Evolutionary conservation across 495 filamentous ascomycete genomes (phyloP), one percentile per base, ranked within the genome.

Genomic region (Xylaria nigripes): DNA sequence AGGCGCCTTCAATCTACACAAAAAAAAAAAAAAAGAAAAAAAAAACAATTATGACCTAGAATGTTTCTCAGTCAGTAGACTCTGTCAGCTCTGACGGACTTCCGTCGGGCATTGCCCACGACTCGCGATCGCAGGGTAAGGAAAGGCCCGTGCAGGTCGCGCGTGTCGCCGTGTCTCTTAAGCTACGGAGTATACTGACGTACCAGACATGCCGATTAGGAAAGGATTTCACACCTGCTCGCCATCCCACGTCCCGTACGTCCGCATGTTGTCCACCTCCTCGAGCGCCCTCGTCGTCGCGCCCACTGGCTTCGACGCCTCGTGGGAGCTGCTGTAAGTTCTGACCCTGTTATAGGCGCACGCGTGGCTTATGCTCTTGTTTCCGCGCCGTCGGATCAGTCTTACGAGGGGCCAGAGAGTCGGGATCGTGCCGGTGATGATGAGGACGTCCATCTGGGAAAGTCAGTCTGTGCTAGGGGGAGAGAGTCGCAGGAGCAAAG

Each of bases 361-460:
- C n/a, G n/a, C 41, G 16, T 44, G 45, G 6, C 2, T 30, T 0
- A 2, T 29, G 23, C 49, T 54, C 18, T 45, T 6, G 1, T 34
- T 18, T 4, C 44, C 30, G 12, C 32, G 19, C 24, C 51, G 30
- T 21, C 23, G 18, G 23, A 50, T 4, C 15, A 48, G 22, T 25
- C 41, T 41, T 6, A 59, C 16, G 9, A 59, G 19, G 13, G 57
- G 57, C 57, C 57, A 59, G 12, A 59, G 27, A 15, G 57, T 41
- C 2, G 57, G 57, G 43, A 59, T 55, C 2, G 47, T 51, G 5
- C 57, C 57, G 18, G 55, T 23, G 10, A 59, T 59, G 19, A 59
- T 55, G 21, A 59, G 42, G 13, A 59, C 42, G 40, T 59, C 51
- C 57, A 59, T 59, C 57, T 59, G 21, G 13, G 7, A n/a, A 24